Base-by-base conservation (phyloP, 495 filamentous ascomycete genomes). In the Penicillium crystallinum region DNA sequence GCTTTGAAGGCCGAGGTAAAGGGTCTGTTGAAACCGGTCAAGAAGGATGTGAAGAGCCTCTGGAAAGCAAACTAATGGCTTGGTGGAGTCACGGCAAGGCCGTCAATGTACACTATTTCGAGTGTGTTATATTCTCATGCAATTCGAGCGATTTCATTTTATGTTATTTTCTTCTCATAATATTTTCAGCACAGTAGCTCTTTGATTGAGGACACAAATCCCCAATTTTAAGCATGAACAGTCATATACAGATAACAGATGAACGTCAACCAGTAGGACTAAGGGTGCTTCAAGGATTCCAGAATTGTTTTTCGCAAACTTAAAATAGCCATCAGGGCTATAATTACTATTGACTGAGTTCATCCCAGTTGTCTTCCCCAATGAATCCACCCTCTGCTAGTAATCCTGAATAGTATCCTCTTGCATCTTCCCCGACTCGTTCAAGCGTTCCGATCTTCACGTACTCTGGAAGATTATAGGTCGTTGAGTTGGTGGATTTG, bases 1-100 rank as follows among this genome's bases (percentile, higher is more conserved):
- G 52, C 55, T 6, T 41, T 62, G 4, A 62, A 62, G 38, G 45
- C 43, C 34, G 58, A 62, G 40, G 19, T 47, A 5, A 62, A 62
- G 34, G 41, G 8, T 9, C 25, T 57, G 0, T 40, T 55, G 23
- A 58, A 53, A 21, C 48, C 43, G 2, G 22, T 55, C 1, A 62
- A 62, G 44, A 52, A 54, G 31, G 33, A 52, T 33, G n/a, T 55
- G 3, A 61, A 57, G 41, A 33, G 23, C 6, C n/a, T 59, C 1
- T 56, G 48, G 48, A 59, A 57, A 18, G 54, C 30, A 14, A 46
- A 46, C 19, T 46, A 46, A 10, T 10, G 9, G 10, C 19, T 11
- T 10, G 0, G 12, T 42, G 15, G 14, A 4, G 27, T 27, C 23
- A 9, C 15, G 23, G 39, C 22, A 10, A 25, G 39, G 15, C 14